These are phyloP conservation scores for Pseudoscleropodium purum DNA, from an alignment of 225 moss, liverwort and hornwort genomes.

Conservation along the genomic window DNA sequence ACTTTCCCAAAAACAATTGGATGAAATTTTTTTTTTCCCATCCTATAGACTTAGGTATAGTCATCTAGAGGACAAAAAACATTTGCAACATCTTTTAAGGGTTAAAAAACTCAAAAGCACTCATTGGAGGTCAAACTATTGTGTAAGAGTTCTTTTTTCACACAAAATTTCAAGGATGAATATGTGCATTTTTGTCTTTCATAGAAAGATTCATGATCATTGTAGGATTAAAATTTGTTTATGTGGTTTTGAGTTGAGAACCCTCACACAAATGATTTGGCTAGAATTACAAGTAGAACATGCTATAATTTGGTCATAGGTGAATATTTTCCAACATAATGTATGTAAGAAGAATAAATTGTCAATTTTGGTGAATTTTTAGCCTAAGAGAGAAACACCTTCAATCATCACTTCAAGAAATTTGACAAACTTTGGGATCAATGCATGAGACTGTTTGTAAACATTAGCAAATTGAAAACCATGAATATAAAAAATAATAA, in stretches of 20 bases:
- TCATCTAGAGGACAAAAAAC: too few species aligned
- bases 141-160: too few species aligned
- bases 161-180: too few species aligned
- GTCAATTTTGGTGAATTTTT: not conserved
- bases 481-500: rapidly evolving
- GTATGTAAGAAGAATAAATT: not conserved
- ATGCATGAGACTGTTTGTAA: not conserved
- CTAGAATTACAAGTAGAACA: not conserved
- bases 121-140: too few species aligned
- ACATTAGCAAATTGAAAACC: not conserved
- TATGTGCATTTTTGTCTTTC: too few species aligned
- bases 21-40: too few species aligned
- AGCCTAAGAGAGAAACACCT: not conserved
- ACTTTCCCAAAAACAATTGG: too few species aligned
- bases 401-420: not conserved
- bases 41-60: too few species aligned
- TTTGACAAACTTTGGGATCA: not conserved
- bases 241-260: not conserved
- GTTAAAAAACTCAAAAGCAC: too few species aligned
- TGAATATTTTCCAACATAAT: not conserved
- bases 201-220: too few species aligned
- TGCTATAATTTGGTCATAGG: not conserved
- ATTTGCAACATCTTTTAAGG: too few species aligned
- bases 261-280: not conserved
- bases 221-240: not conserved